These are phyloP conservation scores for Dactylellina haptotyla DNA, from an alignment of 2,329 filamentous ascomycete species.

Conservation along the genomic window DNA sequence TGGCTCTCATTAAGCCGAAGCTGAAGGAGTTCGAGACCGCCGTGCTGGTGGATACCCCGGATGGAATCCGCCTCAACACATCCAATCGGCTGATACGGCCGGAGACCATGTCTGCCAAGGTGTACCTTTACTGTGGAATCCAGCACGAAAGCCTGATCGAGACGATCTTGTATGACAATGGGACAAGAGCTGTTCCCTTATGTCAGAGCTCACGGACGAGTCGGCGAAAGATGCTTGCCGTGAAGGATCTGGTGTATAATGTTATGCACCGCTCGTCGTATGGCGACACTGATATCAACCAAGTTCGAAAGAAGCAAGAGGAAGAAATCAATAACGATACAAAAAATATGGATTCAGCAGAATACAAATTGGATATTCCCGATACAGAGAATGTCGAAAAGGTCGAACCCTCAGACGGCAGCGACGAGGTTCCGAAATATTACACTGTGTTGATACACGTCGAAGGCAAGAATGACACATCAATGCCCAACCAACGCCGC, in stretches of 20 bases:
- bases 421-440: conserved; percentile 9
- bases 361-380: neutral
- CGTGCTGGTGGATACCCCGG: neutral
- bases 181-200: neutral
- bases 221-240: conserved; percentile 41
- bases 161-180: conserved; percentile 28
- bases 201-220: conserved; percentile 27
- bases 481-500: neutral
- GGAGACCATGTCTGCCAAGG: conserved; percentile 14
- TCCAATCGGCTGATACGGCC: conserved; percentile 36
- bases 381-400: neutral
- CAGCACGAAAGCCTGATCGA: conserved; percentile 34
- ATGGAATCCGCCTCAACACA: conserved; percentile 16
- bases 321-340: neutral
- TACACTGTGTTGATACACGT: conserved; percentile 34
- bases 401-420: neutral
- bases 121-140: conserved; percentile 27
- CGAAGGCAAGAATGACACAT: conserved; percentile 9
- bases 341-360: neutral
- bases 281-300: conserved; percentile 27
- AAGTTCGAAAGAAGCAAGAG: conserved; percentile 9
- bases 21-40: conserved; percentile 30
- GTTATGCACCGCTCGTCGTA: conserved; percentile 37
- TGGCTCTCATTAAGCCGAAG: conserved; percentile 37
- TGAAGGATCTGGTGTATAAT: conserved; percentile 42